Conservation (phyloP, 2,329 filamentous ascomycete genomes). For the Tolypocladium nubicola region DNA sequence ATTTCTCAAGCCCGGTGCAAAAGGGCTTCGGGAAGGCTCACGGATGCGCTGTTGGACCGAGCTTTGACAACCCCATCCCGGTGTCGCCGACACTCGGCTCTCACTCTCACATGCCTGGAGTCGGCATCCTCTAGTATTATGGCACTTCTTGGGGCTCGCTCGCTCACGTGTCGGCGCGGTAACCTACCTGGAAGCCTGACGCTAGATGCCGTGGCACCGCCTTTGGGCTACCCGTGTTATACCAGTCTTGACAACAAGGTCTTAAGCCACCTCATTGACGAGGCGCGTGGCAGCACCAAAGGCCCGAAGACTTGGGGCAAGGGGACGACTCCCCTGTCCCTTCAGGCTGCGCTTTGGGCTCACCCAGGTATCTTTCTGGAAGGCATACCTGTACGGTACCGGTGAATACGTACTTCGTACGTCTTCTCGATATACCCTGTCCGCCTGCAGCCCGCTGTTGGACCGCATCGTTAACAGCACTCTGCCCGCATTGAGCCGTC, state of each 20-base stretch:
- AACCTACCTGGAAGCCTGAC: slow-evolving; percentile 1
- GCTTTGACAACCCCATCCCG: background rate
- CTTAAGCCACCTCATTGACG: slow-evolving; percentile 1
- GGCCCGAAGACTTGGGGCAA: slow-evolving; percentile 1
- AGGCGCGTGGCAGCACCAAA: slow-evolving; percentile 3
- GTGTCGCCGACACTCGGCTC: slow-evolving; percentile 3
- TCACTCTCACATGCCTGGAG: background rate
- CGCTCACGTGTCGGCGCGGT: slow-evolving; percentile 3
- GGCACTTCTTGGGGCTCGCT: background rate
- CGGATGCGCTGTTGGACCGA: background rate
- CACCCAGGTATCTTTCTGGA: background rate
- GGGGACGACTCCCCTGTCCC: background rate
- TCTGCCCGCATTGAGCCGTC: background rate
- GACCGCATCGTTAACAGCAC: background rate
- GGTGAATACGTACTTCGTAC: background rate
- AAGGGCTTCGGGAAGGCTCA: background rate
- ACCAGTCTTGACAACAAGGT: slow-evolving; percentile 1
- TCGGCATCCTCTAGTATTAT: background rate
- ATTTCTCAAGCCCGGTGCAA: background rate
- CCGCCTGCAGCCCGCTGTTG: background rate
- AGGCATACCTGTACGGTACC: background rate
- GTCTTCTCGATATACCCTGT: background rate
- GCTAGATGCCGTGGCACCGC: slow-evolving; percentile 3
- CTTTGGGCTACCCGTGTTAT: background rate
- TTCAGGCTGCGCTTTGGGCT: background rate